Base-by-base conservation (phyloP, 768 basidiomycete genomes). In the Lactifluus pinguis region DNA sequence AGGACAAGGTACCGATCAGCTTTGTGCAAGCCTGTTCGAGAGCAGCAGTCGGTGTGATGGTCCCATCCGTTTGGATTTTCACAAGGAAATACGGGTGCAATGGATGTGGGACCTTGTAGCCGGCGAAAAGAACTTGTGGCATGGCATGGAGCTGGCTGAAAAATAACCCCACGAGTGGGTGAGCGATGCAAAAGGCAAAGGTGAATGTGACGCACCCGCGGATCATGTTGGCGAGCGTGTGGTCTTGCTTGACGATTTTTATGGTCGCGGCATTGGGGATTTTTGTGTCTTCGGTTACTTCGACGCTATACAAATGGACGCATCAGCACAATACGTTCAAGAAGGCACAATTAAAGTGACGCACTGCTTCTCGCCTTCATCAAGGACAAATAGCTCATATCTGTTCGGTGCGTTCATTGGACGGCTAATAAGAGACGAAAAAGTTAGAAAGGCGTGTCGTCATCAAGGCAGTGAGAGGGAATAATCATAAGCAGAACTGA, bases 101-200 rank as follows among this genome's bases (percentile, higher is more conserved):
- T 1, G 97, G 95, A 68, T 98, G 97, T 0, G 95, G 95, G 42
- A 94, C 92, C 76, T 95, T 93, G 84, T 98, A 98, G 1, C 97
- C 97, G 1, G 95, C 95, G 71, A 98, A 98, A 62, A 94, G 85
- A 66, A 98, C 85, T 65, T 85, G 79, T 6, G 91, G 87, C 82
- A 89, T 88, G 8, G 85, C 74, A 38, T 98, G 85, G 32, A 98
- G 86, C 80, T 99, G 93, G 3, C 95, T 97, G 71, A 25, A 45
- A 2, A 49, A 51, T 53, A n/a, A 34, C 55, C 32, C 25, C 8
- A 21, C 15, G 44, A 14, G 38, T 36, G 36, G n/a, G 44, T 39
- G n/a, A 41, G 47, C 19, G 42, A 21, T 42, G 48, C 10, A 14
- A 53, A n/a, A 48, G 15, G 50, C 19, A 48, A 29, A 50, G 17